Conservation (phyloP, 257 asterid species). For the Solanum chilense region DNA sequence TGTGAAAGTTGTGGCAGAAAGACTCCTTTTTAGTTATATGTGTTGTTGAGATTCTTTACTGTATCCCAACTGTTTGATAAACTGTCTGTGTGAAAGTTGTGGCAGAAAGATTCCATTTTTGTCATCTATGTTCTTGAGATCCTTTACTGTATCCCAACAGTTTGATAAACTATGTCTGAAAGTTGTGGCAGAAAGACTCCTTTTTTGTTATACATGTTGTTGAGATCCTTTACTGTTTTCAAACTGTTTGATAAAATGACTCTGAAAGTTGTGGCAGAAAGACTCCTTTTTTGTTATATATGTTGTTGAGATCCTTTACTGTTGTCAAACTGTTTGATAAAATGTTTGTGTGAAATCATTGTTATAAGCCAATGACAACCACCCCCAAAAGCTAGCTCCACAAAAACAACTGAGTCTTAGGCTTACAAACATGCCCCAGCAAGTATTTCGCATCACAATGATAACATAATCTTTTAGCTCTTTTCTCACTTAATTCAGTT, state of each 20-base stretch:
- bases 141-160: fast-evolving
- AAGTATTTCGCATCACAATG: neutral
- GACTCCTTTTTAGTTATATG: neutral
- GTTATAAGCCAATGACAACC: neutral
- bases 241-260: neutral
- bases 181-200: too few relatives aligned
- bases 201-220: too few relatives aligned
- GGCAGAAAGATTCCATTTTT: too few relatives aligned
- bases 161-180: too few relatives aligned
- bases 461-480: neutral
- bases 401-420: neutral
- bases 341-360: neutral
- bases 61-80: too few relatives aligned
- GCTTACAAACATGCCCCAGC: neutral
- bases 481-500: neutral
- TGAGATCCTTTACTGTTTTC: neutral
- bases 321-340: neutral
- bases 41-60: neutral
- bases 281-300: neutral
- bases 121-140: too few relatives aligned
- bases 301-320: neutral
- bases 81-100: too few relatives aligned
- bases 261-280: neutral
- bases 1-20: neutral
- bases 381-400: neutral